Conservation (phyloP, 768 basidiomycete genomes). For the Trametes coccinea region DNA sequence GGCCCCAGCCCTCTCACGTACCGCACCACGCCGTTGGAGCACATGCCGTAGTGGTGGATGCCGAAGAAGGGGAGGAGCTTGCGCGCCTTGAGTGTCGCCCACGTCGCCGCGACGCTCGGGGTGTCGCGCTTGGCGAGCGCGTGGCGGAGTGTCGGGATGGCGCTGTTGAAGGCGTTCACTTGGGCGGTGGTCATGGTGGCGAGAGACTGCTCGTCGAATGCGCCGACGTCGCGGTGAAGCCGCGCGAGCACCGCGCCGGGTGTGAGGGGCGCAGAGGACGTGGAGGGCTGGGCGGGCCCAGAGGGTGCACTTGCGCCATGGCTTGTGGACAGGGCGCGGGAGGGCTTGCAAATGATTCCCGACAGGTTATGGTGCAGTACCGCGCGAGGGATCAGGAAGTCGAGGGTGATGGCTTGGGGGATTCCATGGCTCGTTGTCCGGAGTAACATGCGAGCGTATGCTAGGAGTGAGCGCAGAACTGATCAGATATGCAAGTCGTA, state of each 20-base stretch:
- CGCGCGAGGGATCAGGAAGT: slow-evolving; percentile 46
- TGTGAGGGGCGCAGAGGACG: slow-evolving; percentile 8
- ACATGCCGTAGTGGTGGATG: slow-evolving; percentile 41
- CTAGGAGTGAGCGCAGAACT: slow-evolving; percentile 6
- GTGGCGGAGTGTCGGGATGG: slow-evolving; percentile 39
- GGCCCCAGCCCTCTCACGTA: slow-evolving; percentile 6
- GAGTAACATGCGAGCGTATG: slow-evolving; percentile 22
- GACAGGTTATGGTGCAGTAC: slow-evolving; percentile 21
- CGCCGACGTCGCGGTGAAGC: slow-evolving; percentile 12
- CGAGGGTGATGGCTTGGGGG: slow-evolving; percentile 34
- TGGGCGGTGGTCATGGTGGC: slow-evolving; percentile 21
- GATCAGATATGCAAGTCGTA: neutral
- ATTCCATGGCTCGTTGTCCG: slow-evolving; percentile 24
- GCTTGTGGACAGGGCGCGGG: slow-evolving; percentile 1
- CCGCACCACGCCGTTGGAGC: slow-evolving; percentile 38
- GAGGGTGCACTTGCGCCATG: neutral
- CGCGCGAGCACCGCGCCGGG: slow-evolving; percentile 6
- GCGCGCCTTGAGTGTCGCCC: slow-evolving; percentile 45
- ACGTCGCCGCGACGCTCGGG: slow-evolving; percentile 34
- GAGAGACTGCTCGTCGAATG: slow-evolving; percentile 7
- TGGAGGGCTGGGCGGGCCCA: neutral
- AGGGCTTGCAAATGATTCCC: neutral
- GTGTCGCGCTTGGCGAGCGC: slow-evolving; percentile 41
- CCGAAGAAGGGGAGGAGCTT: slow-evolving; percentile 49
- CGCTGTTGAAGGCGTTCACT: slow-evolving; percentile 37